phyloP scores from a whole-genome alignment of 2,329 filamentous ascomycete species.

The Juglanconis sp. region DNA sequence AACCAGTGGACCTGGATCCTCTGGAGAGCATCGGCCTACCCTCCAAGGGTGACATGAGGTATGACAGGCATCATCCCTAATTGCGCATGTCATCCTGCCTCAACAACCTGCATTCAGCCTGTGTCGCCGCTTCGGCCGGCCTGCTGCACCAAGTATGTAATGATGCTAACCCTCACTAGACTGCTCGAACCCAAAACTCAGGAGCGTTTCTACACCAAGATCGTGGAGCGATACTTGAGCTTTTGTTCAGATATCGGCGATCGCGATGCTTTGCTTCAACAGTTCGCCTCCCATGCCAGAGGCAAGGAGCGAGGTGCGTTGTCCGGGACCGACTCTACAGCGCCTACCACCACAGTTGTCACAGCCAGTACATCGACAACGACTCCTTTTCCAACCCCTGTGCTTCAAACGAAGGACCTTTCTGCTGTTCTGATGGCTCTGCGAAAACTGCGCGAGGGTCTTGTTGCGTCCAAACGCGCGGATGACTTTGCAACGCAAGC shows the following conservation, averaged over 20 bases:
- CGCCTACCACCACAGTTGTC: background rate
- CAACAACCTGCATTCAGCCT: background rate
- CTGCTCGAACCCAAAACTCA: constrained; percentile 74
- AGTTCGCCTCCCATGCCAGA: constrained; percentile 65
- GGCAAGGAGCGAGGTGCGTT: constrained; percentile 18
- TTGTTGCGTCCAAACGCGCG: constrained; percentile 71
- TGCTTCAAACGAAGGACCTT: constrained; percentile 52
- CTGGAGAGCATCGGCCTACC: constrained; percentile 80
- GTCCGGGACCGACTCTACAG: constrained; percentile 16
- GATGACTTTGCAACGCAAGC: constrained; percentile 83
- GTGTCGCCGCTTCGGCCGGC: constrained; percentile 11
- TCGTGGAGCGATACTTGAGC: constrained; percentile 83
- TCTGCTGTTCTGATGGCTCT: constrained; percentile 76
- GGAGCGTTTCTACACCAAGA: constrained; percentile 81
- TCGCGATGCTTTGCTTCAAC: constrained; percentile 68
- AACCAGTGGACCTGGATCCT: constrained; percentile 70
- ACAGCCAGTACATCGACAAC: constrained; percentile 5
- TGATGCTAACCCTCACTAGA: constrained; percentile 36
- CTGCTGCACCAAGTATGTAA: background rate
- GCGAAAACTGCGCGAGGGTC: constrained; percentile 86
- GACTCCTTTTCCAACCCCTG: constrained; percentile 12
- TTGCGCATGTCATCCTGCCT: background rate
- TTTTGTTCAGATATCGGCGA: constrained; percentile 77
- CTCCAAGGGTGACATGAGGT: constrained; percentile 89
- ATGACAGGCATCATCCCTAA: constrained; percentile 20